Conservation (phyloP, 1,284 basidiomycete species). For the Trametes hirsuta region DNA sequence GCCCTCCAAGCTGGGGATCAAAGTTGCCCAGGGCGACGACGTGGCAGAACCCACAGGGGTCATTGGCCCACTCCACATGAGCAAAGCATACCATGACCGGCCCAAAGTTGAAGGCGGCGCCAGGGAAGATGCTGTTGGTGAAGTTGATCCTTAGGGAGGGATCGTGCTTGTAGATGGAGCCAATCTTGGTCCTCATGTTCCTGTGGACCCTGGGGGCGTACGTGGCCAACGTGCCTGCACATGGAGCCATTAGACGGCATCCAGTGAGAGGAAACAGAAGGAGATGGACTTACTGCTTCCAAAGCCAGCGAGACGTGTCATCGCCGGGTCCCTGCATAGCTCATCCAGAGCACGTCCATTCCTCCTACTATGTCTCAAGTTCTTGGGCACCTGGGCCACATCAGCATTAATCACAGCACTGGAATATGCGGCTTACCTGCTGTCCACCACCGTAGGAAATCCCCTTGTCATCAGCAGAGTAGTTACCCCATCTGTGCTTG, state of each 20-base stretch:
- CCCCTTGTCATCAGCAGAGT: neutral
- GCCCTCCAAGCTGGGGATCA: neutral
- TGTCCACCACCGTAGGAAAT: neutral
- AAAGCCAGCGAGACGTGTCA: neutral
- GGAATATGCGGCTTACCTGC: neutral
- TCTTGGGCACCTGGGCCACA: neutral
- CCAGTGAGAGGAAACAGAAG: neutral
- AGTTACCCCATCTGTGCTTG: neutral
- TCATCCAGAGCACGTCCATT: neutral
- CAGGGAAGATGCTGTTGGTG: slow-evolving; percentile 1
- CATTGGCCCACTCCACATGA: neutral
- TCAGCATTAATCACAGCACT: neutral
- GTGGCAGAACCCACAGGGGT: neutral
- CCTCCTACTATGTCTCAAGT: neutral
- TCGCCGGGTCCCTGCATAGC: neutral
- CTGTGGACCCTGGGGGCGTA: neutral
- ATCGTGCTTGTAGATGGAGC: neutral
- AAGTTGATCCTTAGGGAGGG: neutral
- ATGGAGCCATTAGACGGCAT: too few species aligned
- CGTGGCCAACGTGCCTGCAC: neutral
- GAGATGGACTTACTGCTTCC: neutral
- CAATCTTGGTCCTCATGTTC: neutral
- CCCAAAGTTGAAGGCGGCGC: slow-evolving; percentile 4
- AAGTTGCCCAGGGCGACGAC: neutral
- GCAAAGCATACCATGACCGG: neutral